These are phyloP conservation scores for Coffea canephora DNA, from an alignment of 257 asterid species.

Conservation along the genomic window DNA sequence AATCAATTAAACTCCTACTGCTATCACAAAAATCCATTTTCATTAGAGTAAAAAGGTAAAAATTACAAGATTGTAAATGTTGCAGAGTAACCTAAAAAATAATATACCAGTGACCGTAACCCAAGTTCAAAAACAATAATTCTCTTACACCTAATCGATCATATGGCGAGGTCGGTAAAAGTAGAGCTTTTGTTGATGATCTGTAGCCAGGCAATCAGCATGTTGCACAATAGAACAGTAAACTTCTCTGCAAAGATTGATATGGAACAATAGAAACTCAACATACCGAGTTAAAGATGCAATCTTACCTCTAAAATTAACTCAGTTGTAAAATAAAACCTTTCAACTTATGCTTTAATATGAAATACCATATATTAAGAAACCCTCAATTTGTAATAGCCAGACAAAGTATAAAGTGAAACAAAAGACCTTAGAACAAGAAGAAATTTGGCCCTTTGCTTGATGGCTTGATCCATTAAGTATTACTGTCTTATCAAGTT, in stretches of 20 bases:
- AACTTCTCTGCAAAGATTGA: slow-evolving; percentile 60
- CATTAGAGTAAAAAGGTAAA: not conserved
- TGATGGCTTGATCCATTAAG: not conserved
- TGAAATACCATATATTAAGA: not conserved
- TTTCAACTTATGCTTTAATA: slow-evolving; percentile 10
- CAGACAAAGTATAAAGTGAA: not conserved
- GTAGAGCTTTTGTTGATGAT: slow-evolving; percentile 70
- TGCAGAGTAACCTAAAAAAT: slow-evolving; percentile 65
- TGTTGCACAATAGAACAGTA: slow-evolving; percentile 81
- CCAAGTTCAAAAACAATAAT: slow-evolving; percentile 85
- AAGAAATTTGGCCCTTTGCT: not conserved
- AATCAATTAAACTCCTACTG: not conserved
- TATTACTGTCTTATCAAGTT: not conserved
- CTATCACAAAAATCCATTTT: not conserved
- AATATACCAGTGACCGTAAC: slow-evolving; percentile 92
- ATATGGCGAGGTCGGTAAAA: slow-evolving; percentile 69
- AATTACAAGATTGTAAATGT: not conserved
- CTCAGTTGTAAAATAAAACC: not conserved
- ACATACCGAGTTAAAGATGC: slow-evolving; percentile 2
- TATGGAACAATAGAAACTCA: slow-evolving; percentile 20
- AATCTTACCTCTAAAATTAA: not conserved
- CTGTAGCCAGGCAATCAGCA: slow-evolving; percentile 82
- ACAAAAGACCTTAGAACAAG: not conserved
- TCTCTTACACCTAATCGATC: slow-evolving; percentile 90
- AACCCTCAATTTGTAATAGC: not conserved